These are phyloP conservation scores for Lizonia empirigonia DNA, from an alignment of 2,329 filamentous ascomycete species.

Conservation along the genomic window DNA sequence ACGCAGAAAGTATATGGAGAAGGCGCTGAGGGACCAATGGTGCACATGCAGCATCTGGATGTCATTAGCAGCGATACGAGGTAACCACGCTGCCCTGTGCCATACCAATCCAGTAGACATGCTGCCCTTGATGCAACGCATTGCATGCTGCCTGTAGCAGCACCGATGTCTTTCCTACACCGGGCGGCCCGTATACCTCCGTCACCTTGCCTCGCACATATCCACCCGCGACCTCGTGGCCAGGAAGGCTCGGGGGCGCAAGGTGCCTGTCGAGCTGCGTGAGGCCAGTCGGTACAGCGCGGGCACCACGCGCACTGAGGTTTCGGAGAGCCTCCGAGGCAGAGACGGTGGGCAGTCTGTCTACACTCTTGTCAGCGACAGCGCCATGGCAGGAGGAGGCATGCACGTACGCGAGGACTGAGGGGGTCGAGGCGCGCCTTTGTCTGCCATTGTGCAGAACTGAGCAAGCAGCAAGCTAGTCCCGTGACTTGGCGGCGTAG, in stretches of 20 bases:
- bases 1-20: slow-evolving; percentile 50
- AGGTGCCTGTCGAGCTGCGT: slow-evolving; percentile 54
- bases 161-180: slow-evolving; percentile 82
- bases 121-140: slow-evolving; percentile 64
- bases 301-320: slow-evolving; percentile 58
- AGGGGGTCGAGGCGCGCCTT: slow-evolving; percentile 33
- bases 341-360: slow-evolving; percentile 77
- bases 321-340: slow-evolving; percentile 73
- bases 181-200: slow-evolving; percentile 87
- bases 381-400: background rate
- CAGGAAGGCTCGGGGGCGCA: slow-evolving; percentile 30
- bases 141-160: slow-evolving; percentile 73
- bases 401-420: slow-evolving; percentile 48
- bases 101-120: slow-evolving; percentile 82
- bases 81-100: background rate
- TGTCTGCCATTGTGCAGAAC: slow-evolving; percentile 36
- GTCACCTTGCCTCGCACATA: slow-evolving; percentile 77
- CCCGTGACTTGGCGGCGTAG: slow-evolving; percentile 27
- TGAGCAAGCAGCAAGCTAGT: slow-evolving; percentile 10
- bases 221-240: slow-evolving; percentile 53
- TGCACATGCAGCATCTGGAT: slow-evolving; percentile 56
- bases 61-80: slow-evolving; percentile 34
- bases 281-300: slow-evolving; percentile 56
- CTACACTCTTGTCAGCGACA: slow-evolving; percentile 51
- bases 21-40: slow-evolving; percentile 57